Conservation (phyloP, 106 monocot species). For the Cymbidium sinense region DNA sequence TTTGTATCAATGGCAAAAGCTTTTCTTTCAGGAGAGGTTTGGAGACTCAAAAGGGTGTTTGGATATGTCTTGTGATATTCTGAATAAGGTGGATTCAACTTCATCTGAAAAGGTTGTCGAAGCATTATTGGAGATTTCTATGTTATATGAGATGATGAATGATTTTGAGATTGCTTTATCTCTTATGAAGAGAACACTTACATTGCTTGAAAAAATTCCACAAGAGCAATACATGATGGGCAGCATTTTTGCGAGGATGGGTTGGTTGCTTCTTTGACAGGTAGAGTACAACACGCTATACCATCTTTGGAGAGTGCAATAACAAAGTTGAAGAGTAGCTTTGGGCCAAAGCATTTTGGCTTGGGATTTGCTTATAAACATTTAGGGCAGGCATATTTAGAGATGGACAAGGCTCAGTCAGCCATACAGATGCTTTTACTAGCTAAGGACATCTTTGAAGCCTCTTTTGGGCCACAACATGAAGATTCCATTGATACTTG, state of each 20-base stretch:
- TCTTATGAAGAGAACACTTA: conserved; percentile 53
- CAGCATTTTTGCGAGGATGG: conserved; percentile 65
- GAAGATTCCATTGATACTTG: conserved; percentile 53
- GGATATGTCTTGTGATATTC: conserved; percentile 56
- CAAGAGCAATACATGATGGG: conserved; percentile 64
- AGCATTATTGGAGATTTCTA: conserved; percentile 62
- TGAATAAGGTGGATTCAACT: conserved; percentile 36
- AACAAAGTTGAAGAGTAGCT: conserved; percentile 60
- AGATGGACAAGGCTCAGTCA: conserved; percentile 21
- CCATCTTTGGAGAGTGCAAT: conserved; percentile 63
- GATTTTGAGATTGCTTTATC: conserved; percentile 67
- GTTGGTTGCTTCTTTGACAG: conserved; percentile 76
- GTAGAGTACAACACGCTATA: conserved; percentile 47
- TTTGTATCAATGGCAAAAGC: conserved; percentile 73
- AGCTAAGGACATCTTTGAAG: conserved; percentile 38
- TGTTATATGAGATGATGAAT: conserved; percentile 78
- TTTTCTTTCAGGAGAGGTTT: conserved; percentile 42
- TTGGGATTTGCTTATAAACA: conserved; percentile 61
- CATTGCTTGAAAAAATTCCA: conserved; percentile 41
- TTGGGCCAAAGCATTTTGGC: conserved; percentile 63
- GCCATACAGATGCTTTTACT: conserved; percentile 31
- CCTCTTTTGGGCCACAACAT: conserved; percentile 29
- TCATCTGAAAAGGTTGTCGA: conserved; percentile 46
- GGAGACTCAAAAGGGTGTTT: conserved; percentile 71
- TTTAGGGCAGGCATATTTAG: conserved; percentile 56